Evolutionary conservation across 768 basidiomycete genomes (phyloP).

Genomic region (Suillus subaureus): DNA sequence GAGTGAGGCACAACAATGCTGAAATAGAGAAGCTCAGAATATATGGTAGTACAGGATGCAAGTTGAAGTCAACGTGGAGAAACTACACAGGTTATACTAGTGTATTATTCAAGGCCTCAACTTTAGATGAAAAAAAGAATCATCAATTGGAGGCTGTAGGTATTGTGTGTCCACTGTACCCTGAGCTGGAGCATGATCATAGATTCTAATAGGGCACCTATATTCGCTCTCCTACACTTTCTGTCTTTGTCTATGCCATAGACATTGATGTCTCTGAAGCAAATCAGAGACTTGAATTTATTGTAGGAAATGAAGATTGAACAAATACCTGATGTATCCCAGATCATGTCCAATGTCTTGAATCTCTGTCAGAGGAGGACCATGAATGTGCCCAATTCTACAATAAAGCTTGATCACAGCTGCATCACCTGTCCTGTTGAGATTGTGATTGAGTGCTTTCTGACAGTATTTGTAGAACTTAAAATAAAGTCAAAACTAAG

Average conservation of each 20-base stretch:
- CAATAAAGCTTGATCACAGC: neutral
- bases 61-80: too few relatives aligned
- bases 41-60: too few relatives aligned
- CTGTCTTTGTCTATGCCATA: neutral
- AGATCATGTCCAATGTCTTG: neutral
- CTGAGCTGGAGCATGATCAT: neutral
- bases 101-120: too few relatives aligned
- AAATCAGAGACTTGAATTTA: neutral
- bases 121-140: neutral
- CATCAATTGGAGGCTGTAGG: neutral
- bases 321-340: neutral
- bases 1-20: too few relatives aligned
- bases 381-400: neutral
- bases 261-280: neutral
- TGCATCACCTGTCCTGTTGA: neutral
- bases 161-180: neutral
- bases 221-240: neutral
- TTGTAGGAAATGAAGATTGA: neutral
- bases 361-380: neutral
- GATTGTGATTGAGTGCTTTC: neutral
- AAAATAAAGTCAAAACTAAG: neutral
- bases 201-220: neutral
- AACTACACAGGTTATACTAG: too few relatives aligned
- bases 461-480: neutral
- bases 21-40: too few relatives aligned